Percentiles rank a stretch among this genome's conserved stretches.
Conservation (phyloP, 2,329 filamentous ascomycete genomes). For the Microsporum audouinii region DNA sequence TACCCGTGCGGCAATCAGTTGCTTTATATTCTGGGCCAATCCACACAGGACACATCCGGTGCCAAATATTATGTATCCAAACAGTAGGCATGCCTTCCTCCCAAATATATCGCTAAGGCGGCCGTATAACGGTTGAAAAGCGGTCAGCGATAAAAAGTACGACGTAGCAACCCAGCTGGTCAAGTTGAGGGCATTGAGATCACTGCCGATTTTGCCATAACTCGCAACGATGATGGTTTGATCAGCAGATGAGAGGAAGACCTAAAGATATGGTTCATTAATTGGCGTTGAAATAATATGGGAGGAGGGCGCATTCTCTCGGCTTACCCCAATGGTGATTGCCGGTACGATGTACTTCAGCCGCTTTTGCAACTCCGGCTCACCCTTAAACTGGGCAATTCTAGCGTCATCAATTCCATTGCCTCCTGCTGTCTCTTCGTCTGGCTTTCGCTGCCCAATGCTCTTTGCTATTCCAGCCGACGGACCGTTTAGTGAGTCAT, state of each 20-base stretch:
- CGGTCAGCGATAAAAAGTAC: conserved; percentile 62
- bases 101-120: conserved; percentile 62
- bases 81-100: conserved; percentile 53
- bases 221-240: conserved; percentile 67
- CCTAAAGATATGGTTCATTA: conserved; percentile 30
- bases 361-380: conserved; percentile 39
- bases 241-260: conserved; percentile 62
- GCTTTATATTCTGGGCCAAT: conserved; percentile 50
- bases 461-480: conserved; percentile 14
- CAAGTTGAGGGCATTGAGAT: conserved; percentile 60
- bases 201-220: conserved; percentile 67
- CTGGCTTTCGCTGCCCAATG: conserved; percentile 12
- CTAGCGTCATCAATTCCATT: conserved; percentile 19
- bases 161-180: conserved; percentile 64
- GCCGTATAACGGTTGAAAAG: conserved; percentile 64
- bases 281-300: neutral
- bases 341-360: conserved; percentile 51
- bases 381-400: conserved; percentile 32
- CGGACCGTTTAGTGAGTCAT: conserved; percentile 5
- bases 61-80: conserved; percentile 54
- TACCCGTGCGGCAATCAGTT: conserved; percentile 54
- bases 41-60: conserved; percentile 53
- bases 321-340: conserved; percentile 48
- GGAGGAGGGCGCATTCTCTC: neutral
- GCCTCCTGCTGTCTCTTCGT: conserved; percentile 19